phyloP scores from a whole-genome alignment of 306 rosid genomes.

The Astragalus glycyphyllos region DNA sequence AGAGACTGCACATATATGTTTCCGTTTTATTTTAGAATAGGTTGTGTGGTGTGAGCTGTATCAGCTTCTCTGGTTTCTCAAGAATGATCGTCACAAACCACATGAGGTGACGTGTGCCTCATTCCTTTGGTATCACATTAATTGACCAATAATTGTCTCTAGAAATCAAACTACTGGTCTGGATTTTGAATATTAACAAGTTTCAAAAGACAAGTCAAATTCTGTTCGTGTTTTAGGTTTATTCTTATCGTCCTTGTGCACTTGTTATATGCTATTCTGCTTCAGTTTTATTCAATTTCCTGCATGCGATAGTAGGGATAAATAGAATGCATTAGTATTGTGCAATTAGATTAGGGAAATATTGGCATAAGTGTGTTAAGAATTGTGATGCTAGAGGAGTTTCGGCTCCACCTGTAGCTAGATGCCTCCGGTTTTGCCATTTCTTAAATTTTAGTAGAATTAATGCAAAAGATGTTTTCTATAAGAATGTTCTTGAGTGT shows the following conservation, averaged over 20 bases:
- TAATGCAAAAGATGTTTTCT: neutral
- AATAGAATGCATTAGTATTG: neutral
- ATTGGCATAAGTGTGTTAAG: neutral
- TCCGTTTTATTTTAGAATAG: conserved; percentile 1
- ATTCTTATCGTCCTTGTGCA: neutral
- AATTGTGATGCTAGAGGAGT: neutral
- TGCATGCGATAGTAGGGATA: conserved; percentile 5
- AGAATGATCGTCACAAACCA: conserved; percentile 1
- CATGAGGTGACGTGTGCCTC: neutral
- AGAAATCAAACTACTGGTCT: conserved; percentile 5
- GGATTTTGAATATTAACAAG: neutral
- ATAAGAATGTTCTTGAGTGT: neutral
- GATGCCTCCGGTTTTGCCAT: neutral
- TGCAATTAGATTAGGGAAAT: neutral
- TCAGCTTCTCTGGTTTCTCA: neutral
- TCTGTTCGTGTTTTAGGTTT: neutral
- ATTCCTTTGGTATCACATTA: neutral
- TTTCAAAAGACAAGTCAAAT: neutral
- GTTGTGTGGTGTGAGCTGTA: neutral
- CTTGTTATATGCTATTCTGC: neutral
- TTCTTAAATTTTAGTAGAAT: conserved; percentile 6
- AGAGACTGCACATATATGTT: neutral
- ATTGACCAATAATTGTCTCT: neutral
- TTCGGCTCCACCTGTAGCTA: neutral
- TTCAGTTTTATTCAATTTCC: conserved; percentile 2